These are phyloP conservation scores for Leccinum glutinopallens DNA, from an alignment of 1,284 basidiomycete species.

Conservation along the genomic window DNA sequence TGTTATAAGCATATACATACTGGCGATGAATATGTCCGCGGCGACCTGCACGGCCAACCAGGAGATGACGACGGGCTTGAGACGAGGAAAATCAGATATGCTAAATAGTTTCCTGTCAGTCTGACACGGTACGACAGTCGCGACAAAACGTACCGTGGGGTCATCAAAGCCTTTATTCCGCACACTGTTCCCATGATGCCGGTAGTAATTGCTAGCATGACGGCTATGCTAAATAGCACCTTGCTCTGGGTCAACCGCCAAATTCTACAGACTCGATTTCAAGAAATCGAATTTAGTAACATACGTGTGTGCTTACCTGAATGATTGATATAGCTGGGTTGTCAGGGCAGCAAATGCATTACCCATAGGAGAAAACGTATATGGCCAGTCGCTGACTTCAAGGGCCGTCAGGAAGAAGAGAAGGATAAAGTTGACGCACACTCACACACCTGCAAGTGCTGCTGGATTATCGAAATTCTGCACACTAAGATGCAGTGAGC, in stretches of 20 bases:
- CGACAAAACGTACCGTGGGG: slow-evolving; percentile 37
- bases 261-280: slow-evolving; percentile 25
- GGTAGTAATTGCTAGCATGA: slow-evolving; percentile 36
- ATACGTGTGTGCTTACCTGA: slow-evolving; percentile 12
- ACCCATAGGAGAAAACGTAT: slow-evolving; percentile 46
- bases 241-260: slow-evolving; percentile 39
- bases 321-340: slow-evolving; percentile 35
- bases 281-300: background rate
- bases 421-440: too few relatives aligned
- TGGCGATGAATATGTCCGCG: slow-evolving; percentile 43
- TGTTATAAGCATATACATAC: slow-evolving; percentile 26
- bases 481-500: background rate
- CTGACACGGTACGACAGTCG: background rate
- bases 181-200: slow-evolving; percentile 41
- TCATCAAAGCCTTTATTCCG: slow-evolving; percentile 41
- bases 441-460: background rate
- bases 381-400: slow-evolving; percentile 37
- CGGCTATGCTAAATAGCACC: slow-evolving; percentile 36
- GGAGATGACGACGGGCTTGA: slow-evolving; percentile 34
- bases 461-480: background rate
- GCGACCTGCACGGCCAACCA: slow-evolving; percentile 46
- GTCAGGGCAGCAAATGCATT: slow-evolving; percentile 46
- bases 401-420: background rate
- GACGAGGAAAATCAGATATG: slow-evolving; percentile 27
- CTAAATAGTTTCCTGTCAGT: slow-evolving; percentile 19